Evolutionary conservation across 192 early-diverging fungal genomes (phyloP), one percentile per base, ranked within the genome.

Genomic region (Coemansia sp.): DNA sequence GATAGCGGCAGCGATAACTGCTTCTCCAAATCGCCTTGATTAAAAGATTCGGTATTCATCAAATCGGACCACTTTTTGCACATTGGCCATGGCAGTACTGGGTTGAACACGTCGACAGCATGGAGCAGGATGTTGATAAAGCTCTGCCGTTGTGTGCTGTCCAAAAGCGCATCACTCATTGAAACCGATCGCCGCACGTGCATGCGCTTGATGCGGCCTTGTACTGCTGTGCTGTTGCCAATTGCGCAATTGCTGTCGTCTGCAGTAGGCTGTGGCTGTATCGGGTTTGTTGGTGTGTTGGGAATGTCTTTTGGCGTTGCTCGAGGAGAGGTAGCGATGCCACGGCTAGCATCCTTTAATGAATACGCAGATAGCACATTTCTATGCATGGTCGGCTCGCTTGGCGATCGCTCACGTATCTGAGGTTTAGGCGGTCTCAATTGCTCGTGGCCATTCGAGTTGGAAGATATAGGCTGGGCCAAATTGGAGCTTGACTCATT

Each of bases 41-140:
- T 58, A 64, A 92, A 92, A 52, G 94, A 97, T 69, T 97, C 95
- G 58, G 85, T 69, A 4, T 92, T 88, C 8, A 97, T 90, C 52
- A 91, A 65, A 75, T 93, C 89, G 0, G 94, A 93, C 95, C 95
- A 97, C 50, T 82, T 86, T 65, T 92, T 90, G 77, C 92, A 95
- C 60, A 94, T 85, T 0, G 69, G 70, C 88, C 90, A 93, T 4
- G 93, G 93, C 53, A 93, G 82, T 25, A 91, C 86, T 0, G 93
- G 86, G 59, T 96, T 96, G 64, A 92, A 93, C 22, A 95, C 92
- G 53, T 96, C 93, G 38, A 93, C 92, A 0, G 91, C 90, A 59
- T 96, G 94, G 14, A 96, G 74, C n/a, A 94, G 69, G 17, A 88
- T 83, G 62, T 90, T 87, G 57, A 79, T 79, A 4, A 91, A 58